phyloP scores from a whole-genome alignment of 129 eudicot species.

The Centaurea solstitialis region DNA sequence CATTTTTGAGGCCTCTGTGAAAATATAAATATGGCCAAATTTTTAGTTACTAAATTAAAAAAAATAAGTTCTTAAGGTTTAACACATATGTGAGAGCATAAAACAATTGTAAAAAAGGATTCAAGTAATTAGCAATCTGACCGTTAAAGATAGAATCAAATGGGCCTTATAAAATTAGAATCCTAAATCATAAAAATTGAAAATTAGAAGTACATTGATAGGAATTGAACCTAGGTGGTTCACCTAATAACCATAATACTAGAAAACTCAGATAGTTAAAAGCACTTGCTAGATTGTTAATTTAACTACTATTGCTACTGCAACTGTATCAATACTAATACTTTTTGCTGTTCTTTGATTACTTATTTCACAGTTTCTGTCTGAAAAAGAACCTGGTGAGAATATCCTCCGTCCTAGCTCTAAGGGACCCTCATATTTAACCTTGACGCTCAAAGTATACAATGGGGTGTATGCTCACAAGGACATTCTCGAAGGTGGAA shows the following conservation, averaged over 20 bases:
- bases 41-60: background rate
- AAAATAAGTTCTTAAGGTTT: background rate
- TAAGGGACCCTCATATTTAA: constrained; percentile 77
- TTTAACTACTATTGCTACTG: background rate
- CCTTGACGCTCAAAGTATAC: constrained; percentile 76
- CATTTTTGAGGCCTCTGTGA: background rate
- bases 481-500: constrained; percentile 87
- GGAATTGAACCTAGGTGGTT: background rate
- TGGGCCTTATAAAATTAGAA: background rate
- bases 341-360: background rate
- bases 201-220: background rate
- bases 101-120: background rate
- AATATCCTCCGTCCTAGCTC: constrained; percentile 89
- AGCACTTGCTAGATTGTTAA: background rate
- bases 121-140: background rate
- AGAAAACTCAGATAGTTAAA: background rate
- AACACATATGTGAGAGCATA: background rate
- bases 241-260: background rate
- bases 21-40: background rate
- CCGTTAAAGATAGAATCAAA: background rate
- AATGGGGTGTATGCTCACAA: constrained; percentile 87
- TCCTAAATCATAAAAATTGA: background rate
- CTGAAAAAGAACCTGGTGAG: constrained; percentile 87
- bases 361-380: constrained; percentile 52
- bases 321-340: background rate